These are phyloP conservation scores for Aspergillus udagawae DNA, from an alignment of 2,329 filamentous ascomycete genomes.

Conservation along the genomic window DNA sequence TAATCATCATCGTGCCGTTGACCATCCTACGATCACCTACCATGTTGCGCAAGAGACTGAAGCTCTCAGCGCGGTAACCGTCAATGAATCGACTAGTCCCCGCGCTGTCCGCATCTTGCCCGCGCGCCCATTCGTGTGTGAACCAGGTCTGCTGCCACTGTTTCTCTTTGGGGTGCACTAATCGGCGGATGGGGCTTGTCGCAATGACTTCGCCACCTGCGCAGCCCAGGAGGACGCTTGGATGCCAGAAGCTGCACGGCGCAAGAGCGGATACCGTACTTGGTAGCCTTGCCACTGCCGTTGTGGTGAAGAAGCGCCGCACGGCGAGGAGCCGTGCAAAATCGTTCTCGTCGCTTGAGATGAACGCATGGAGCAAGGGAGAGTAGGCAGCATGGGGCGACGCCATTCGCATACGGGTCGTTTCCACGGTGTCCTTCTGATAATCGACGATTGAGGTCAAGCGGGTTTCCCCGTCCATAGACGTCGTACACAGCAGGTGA, in stretches of 20 bases:
- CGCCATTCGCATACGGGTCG: conserved; percentile 49
- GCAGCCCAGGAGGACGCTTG: conserved; percentile 50
- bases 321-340: conserved; percentile 47
- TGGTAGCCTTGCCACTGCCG: conserved; percentile 46
- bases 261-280: conserved; percentile 33
- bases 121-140: conserved; percentile 51
- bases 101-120: conserved; percentile 20
- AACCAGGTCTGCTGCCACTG: conserved; percentile 57
- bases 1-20: conserved; percentile 32
- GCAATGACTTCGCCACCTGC: conserved; percentile 49
- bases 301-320: conserved; percentile 50
- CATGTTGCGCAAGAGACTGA: conserved; percentile 29
- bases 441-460: conserved; percentile 52
- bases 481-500: conserved; percentile 49
- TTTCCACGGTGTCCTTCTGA: conserved; percentile 41
- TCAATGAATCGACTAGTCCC: conserved; percentile 43
- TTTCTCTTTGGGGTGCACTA: conserved; percentile 48
- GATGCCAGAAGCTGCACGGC: conserved; percentile 45
- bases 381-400: conserved; percentile 50
- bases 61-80: conserved; percentile 40
- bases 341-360: conserved; percentile 54
- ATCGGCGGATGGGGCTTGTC: conserved; percentile 50
- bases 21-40: conserved; percentile 28
- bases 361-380: conserved; percentile 51
- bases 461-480: conserved; percentile 53